phyloP scores from a whole-genome alignment of 2,329 filamentous ascomycete genomes.

The Trichoderma lentiforme region DNA sequence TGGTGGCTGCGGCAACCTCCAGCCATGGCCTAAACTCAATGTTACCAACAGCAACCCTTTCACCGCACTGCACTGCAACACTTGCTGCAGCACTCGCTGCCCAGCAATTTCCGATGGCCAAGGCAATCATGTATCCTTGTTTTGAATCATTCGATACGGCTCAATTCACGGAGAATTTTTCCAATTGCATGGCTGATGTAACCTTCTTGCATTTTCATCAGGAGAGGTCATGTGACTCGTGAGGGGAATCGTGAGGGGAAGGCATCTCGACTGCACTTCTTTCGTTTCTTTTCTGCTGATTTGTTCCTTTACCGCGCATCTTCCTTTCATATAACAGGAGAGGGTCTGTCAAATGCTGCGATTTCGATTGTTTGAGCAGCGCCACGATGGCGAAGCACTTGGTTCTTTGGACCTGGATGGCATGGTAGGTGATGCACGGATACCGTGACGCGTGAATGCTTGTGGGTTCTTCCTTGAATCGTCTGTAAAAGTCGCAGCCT shows the following conservation, averaged over 20 bases:
- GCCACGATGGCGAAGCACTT: not conserved
- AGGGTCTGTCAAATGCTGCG: not conserved
- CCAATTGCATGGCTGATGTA: not conserved
- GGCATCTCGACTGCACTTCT: conserved; percentile 7
- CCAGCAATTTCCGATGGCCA: not conserved
- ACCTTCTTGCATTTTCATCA: conserved; percentile 1
- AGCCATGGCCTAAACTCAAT: conserved; percentile 15
- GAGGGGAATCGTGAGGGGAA: conserved; percentile 19
- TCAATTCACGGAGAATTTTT: not conserved
- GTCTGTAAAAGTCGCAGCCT: not conserved
- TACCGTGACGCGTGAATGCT: not conserved
- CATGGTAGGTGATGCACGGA: not conserved
- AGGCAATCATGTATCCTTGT: not conserved
- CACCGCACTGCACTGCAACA: not conserved
- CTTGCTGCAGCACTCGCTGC: not conserved
- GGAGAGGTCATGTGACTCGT: conserved; percentile 19
- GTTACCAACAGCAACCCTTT: not conserved
- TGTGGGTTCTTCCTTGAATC: not conserved
- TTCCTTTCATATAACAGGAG: not conserved
- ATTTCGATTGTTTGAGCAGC: not conserved
- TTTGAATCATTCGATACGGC: not conserved
- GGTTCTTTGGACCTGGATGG: not conserved
- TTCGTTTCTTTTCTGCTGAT: not conserved
- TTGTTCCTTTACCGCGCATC: not conserved
- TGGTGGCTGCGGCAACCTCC: conserved; percentile 9